Base-by-base conservation (phyloP, 768 basidiomycete species). In the Rhodosporidiobolus sp. region DNA sequence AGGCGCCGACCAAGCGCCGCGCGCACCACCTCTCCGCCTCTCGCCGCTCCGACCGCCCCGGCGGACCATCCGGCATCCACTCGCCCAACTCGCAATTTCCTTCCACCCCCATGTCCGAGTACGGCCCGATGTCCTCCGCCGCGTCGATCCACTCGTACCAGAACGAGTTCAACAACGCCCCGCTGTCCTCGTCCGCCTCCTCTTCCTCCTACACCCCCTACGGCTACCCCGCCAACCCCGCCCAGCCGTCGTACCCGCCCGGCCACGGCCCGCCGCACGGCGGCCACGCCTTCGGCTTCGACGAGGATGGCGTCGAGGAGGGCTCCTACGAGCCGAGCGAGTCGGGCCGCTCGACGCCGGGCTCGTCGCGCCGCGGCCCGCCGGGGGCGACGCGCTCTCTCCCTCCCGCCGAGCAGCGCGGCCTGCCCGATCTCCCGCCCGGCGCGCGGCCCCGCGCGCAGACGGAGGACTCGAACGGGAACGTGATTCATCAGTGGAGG, bases 331-430 rank as follows among this genome's bases (percentile, higher is more conserved):
- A 92, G 78, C 91, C 78, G 12, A 62, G 72, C 49, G 78, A 78
- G 50, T 78, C 88, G 11, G 90, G 91, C 22, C 86, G 90, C 4
- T 89, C 88, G 28, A 93, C 91, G 1, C 91, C 91, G 0, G 76
- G 88, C 65, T 86, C 86, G 17, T 82, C 83, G 22, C 86, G 90
- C 50, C 81, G 90, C 64, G 82, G 84, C 58, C 52, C 30, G 53
- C 34, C 32, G 20, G 38, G 38, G n/a, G 63, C 16, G 46, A 64
- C 62, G 57, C 63, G 63, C 28, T 70, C 69, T 7, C 52, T 71
- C n/a, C 66, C 69, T n/a, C 32, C 69, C 57, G 43, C 65, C 26
- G 52, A 67, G 20, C 53, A 58, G 20, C 48, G 54, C 54, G 46
- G 60, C 35, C 52, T 57, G 14, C 43, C 48, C 24, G 35, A 53